A percentile compares a stretch with the other conserved stretches of the same genome.
These are phyloP conservation scores for Bisporella sp. DNA, from an alignment of 2,329 filamentous ascomycete genomes.

Conservation along the genomic window DNA sequence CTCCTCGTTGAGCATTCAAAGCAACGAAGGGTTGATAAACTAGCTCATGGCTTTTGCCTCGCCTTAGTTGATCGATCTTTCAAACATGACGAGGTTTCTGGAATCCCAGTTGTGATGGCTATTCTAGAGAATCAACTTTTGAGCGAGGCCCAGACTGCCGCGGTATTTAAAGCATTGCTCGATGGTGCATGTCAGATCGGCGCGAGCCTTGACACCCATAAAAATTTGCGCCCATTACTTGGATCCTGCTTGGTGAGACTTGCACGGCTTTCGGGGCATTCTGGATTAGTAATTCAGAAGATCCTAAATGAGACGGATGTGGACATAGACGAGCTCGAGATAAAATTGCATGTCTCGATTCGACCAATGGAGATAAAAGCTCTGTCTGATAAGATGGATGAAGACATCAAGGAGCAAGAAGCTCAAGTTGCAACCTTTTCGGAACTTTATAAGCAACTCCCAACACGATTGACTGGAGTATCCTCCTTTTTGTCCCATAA, in stretches of 20 bases:
- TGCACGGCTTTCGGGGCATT: constrained; percentile 49
- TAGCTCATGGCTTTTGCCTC: constrained; percentile 65
- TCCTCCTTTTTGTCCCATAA: constrained; percentile 46
- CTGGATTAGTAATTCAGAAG: constrained; percentile 58
- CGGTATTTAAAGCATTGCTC: constrained; percentile 59
- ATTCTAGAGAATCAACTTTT: constrained; percentile 55
- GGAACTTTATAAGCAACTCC: constrained; percentile 19
- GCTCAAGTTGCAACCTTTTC: constrained; percentile 15
- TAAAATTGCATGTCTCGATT: constrained; percentile 65
- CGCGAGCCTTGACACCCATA: constrained; percentile 45
- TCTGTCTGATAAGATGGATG: constrained; percentile 40
- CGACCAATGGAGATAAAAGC: constrained; percentile 48
- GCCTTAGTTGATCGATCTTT: constrained; percentile 55
- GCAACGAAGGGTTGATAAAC: constrained; percentile 61
- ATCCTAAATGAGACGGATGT: constrained; percentile 61
- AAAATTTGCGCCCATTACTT: constrained; percentile 53
- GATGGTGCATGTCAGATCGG: constrained; percentile 51
- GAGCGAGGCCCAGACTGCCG: constrained; percentile 54
- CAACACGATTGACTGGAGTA: constrained; percentile 30
- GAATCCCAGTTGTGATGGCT: constrained; percentile 52
- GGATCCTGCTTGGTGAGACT: constrained; percentile 61
- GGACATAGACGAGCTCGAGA: constrained; percentile 68
- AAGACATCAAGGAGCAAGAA: constrained; percentile 10
- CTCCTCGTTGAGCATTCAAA: constrained; percentile 55
- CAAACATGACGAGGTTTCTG: constrained; percentile 50